Evolutionary conservation across 148 eudicot genomes (phyloP).

Genomic region (Chenopodium quinoa): DNA sequence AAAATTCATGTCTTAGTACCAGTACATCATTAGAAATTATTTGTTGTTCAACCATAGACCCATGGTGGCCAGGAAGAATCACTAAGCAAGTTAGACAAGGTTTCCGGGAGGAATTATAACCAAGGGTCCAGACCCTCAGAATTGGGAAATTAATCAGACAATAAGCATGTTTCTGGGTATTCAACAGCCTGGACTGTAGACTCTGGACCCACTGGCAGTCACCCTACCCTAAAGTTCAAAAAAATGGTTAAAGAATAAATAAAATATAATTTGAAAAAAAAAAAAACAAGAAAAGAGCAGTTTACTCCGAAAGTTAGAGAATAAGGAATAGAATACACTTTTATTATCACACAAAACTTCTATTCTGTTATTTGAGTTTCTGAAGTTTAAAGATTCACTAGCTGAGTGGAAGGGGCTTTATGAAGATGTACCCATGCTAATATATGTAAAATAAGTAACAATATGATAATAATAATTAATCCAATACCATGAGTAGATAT

Average conservation of each 20-base stretch:
- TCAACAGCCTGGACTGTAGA: slow-evolving; percentile 10
- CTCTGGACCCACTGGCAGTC: not conserved
- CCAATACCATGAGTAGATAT: not conserved
- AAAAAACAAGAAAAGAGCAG: not conserved
- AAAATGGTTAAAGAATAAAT: not conserved
- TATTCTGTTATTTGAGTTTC: not conserved
- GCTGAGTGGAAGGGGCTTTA: not conserved
- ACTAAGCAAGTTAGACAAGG: not conserved
- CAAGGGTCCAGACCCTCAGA: not conserved
- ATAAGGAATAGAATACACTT: not conserved
- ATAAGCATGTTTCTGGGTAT: slow-evolving; percentile 13
- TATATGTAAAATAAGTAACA: not conserved
- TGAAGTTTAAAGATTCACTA: slow-evolving; percentile 12
- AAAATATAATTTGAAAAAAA: not conserved
- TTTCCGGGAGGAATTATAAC: not conserved
- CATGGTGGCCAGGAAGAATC: not conserved
- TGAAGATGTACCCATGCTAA: not conserved
- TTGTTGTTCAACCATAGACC: not conserved
- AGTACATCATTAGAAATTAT: not conserved
- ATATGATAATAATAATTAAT: not conserved
- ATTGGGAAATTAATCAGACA: slow-evolving; percentile 14
- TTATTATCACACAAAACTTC: slow-evolving; percentile 8
- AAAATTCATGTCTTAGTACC: not conserved
- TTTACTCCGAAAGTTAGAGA: not conserved
- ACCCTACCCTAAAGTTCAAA: not conserved